Evolutionary conservation across 805 yeast species (phyloP), one percentile per base, ranked within the genome.

Genomic region (Cyberlindnera bimundalis): DNA sequence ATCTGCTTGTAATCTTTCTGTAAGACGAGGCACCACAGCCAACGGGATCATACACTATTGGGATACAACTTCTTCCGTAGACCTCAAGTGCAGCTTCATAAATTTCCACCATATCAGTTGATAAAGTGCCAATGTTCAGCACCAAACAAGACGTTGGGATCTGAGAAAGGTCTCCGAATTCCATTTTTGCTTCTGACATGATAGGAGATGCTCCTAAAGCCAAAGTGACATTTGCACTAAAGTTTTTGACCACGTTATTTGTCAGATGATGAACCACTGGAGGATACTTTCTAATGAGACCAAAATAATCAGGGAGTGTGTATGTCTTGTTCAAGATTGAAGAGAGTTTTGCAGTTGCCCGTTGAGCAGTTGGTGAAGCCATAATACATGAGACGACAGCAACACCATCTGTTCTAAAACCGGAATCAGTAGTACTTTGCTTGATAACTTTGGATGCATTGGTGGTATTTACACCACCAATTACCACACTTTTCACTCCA

Each of bases 191-290:
- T 53, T 86, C 95, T 15, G 93, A 81, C 96, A 89, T 89, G 15
- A 85, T 79, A 2, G 97, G 96, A 2, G 95, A 81, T 0, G 83
- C 93, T 5, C 95, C 95, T 15, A 83, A 63, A 0, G 96, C 88
- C 41, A 90, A 66, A 0, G 93, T 78, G 6, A 86, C 85, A 55
- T 89, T 89, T 6, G 97, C 96, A 43, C 89, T 82, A 56, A 86
- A 79, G 59, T 86, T 84, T 55, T 85, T 85, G 20, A 85, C 96
- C n/a, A 90, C 96, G 41, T 73, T 74, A 56, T 89, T 89, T 16
- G 96, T 89, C 43, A 90, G 81, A 53, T 89, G 95, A 55, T 90
- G 96, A 7, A 87, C 80, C 49, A 89, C 61, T 0, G 96, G 95
- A 5, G 67, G 64, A 0, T 49, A 48, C 8, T 5, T 3, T 31